These are phyloP conservation scores for Oryza meridionalis DNA, from an alignment of 176 grass and related monocot genomes.

Conservation along the genomic window DNA sequence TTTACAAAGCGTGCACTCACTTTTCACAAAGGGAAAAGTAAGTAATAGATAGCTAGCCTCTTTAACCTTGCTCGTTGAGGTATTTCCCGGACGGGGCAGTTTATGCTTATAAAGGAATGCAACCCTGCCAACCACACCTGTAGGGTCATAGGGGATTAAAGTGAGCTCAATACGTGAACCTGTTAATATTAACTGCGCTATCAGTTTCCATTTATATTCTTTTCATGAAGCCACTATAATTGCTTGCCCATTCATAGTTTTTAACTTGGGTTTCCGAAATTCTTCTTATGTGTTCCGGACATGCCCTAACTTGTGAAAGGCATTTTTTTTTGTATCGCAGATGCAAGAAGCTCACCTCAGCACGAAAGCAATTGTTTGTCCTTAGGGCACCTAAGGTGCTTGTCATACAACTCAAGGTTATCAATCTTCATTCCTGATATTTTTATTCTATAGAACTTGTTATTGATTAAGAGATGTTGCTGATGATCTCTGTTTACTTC, in stretches of 20 bases:
- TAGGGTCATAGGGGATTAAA: neutral
- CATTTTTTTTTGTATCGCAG: slow-evolving; percentile 51
- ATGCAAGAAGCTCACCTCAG: slow-evolving; percentile 89
- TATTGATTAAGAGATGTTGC: neutral
- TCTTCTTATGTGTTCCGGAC: neutral
- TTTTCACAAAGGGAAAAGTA: slow-evolving; percentile 1
- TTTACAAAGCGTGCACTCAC: neutral
- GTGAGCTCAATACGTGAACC: neutral
- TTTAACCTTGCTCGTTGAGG: neutral
- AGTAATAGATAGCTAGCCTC: neutral
- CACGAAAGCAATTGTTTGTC: slow-evolving; percentile 94
- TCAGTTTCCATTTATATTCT: slow-evolving; percentile 11
- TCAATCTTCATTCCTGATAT: slow-evolving; percentile 28
- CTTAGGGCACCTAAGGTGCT: slow-evolving; percentile 90
- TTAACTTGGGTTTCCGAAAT: neutral
- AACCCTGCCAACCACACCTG: neutral
- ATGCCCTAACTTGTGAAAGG: slow-evolving; percentile 24
- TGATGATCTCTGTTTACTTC: slow-evolving; percentile 16
- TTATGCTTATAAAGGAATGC: slow-evolving; percentile 18
- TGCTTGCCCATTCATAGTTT: slow-evolving; percentile 3
- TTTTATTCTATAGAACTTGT: slow-evolving; percentile 25
- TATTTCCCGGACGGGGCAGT: neutral
- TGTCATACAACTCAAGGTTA: slow-evolving; percentile 98
- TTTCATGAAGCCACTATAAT: neutral
- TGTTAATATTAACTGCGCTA: neutral